Conservation (phyloP, 2,329 filamentous ascomycete genomes). For the Trichoderma citrinoviride region DNA sequence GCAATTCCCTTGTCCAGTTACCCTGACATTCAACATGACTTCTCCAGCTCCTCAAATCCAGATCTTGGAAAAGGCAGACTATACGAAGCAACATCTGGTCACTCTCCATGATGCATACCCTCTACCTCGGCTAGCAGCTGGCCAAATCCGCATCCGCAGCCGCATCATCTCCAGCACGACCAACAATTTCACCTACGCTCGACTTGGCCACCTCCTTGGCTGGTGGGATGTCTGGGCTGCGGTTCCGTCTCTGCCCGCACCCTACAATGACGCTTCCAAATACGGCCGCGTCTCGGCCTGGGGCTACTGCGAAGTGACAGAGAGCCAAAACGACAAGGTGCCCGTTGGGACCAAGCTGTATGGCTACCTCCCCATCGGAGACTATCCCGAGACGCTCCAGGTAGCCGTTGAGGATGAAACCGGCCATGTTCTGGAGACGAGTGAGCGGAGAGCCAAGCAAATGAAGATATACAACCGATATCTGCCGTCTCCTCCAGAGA, state of each 20-base stretch:
- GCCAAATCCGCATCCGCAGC: constrained; percentile 1
- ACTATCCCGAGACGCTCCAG: constrained; percentile 1
- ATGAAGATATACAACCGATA: constrained; percentile 7
- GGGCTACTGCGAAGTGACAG: constrained; percentile 11
- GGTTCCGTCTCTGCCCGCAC: background rate
- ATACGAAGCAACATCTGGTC: constrained; percentile 1
- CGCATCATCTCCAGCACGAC: background rate
- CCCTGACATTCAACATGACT: background rate
- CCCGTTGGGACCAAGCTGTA: background rate
- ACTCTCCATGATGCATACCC: constrained; percentile 1
- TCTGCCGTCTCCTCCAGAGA: background rate
- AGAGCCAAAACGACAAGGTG: background rate
- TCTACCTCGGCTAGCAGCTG: background rate
- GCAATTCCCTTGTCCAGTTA: background rate
- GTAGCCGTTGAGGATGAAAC: constrained; percentile 6
- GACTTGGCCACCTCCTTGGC: background rate
- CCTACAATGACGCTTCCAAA: constrained; percentile 2
- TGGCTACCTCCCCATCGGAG: constrained; percentile 9
- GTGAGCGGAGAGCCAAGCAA: background rate
- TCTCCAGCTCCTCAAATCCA: background rate
- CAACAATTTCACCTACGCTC: background rate
- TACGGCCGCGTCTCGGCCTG: constrained; percentile 5
- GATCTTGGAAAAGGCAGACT: background rate
- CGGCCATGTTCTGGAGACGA: background rate
- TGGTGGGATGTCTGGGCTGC: constrained; percentile 10